Base-by-base conservation (phyloP, 2,329 filamentous ascomycete species). In the Microdochium bolleyi region DNA sequence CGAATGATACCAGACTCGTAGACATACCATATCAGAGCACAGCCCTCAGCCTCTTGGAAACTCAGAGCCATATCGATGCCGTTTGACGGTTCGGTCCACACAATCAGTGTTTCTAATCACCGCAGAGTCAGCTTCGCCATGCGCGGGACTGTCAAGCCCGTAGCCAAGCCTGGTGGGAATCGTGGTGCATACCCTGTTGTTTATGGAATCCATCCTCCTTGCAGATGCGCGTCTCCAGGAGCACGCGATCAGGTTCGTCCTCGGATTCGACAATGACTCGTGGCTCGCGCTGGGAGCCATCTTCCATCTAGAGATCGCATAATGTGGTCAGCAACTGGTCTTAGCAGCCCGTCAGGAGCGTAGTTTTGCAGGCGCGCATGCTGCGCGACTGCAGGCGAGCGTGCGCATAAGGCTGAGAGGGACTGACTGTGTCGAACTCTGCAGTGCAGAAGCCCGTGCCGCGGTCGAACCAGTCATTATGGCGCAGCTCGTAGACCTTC, bases 401-500 rank as follows among this genome's bases (percentile, higher is more conserved):
- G 41, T 19, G 41, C 41, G 41, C 13, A 8, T 14, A 14, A 46
- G 19, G 21, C 41, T 11, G 41, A 13, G 48, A 24, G 52, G 50
- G 30, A 69, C 87, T 69, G 82, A 94, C 88, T 69, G 84, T 80
- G 58, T 85, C 73, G 58, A 88, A 82, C 58, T 84, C 80, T 49
- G 92, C 91, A 55, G 84, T 89, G 70, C 94, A 97, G 71, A 96
- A 96, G 57, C 94, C 94, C 49, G 94, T 99, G 58, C 94, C 94
- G 65, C 92, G 82, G 73, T 99, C 94, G 69, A 92, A 96, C 94
- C 94, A 99, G 83, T 97, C 94, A 79, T 95, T 96, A 74, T 96
- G 91, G 70, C 89, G 90, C 64, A 99, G 82, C 77, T 97, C 94
- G 72, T 99, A 99, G 68, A 99, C 94, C 79, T 99, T 99, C 72